These are phyloP conservation scores for Vaccinium vitisidaea DNA, from an alignment of 148 eudicot species.

Conservation along the genomic window DNA sequence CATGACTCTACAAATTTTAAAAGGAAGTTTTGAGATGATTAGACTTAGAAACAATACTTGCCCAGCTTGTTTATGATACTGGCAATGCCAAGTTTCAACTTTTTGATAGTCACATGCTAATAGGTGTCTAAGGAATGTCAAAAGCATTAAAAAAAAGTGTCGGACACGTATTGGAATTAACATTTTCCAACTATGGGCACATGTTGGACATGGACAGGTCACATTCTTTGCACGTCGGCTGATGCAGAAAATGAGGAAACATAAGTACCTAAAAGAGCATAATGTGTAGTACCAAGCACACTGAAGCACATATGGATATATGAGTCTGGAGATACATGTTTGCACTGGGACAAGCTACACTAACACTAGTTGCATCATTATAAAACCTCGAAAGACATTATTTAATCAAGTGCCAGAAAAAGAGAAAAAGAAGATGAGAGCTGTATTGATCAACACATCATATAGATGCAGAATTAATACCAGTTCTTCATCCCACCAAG, in stretches of 20 bases:
- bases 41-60: neutral
- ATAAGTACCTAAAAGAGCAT: neutral
- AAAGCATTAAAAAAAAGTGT: neutral
- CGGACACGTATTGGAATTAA: neutral
- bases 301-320: neutral
- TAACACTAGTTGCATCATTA: neutral
- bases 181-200: neutral
- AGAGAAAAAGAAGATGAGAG: neutral
- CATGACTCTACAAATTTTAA: neutral
- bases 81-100: neutral
- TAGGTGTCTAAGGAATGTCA: neutral
- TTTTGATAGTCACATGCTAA: neutral
- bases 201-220: neutral
- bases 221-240: neutral
- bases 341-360: neutral
- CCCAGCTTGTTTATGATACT: neutral
- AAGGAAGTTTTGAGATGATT: neutral
- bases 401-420: neutral
- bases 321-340: neutral
- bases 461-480: conserved; percentile 34
- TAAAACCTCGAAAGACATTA: neutral
- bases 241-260: neutral
- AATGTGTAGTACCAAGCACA: neutral
- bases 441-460: neutral
- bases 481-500: conserved; percentile 99